These are phyloP conservation scores for Ceratobasidium sp. DNA, from an alignment of 1,284 basidiomycete species.

Conservation along the genomic window DNA sequence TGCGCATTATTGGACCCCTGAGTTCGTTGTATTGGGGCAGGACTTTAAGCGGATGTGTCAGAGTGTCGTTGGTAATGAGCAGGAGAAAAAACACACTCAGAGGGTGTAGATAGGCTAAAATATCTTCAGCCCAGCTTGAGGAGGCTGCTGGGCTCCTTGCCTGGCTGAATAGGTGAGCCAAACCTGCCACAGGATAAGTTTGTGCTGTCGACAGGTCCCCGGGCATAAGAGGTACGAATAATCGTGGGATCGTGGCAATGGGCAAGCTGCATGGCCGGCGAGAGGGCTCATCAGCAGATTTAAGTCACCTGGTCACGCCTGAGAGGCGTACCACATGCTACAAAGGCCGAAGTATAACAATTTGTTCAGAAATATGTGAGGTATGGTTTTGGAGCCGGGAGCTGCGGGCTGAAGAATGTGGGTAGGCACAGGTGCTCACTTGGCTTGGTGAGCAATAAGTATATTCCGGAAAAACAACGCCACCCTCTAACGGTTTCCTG, in stretches of 20 bases:
- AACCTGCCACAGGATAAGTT: neutral
- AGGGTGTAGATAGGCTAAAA: neutral
- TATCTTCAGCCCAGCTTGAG: neutral
- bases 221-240: neutral
- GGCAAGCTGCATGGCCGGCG: too few relatives aligned
- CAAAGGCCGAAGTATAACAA: too few relatives aligned
- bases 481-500: too few relatives aligned
- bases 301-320: too few relatives aligned
- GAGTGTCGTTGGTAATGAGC: neutral
- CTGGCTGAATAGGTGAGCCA: neutral
- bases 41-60: neutral
- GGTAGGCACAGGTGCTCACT: too few relatives aligned
- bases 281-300: too few relatives aligned
- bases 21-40: neutral
- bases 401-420: too few relatives aligned
- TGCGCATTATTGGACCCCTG: neutral
- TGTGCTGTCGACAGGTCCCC: neutral
- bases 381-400: too few relatives aligned
- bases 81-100: neutral
- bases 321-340: too few relatives aligned
- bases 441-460: too few relatives aligned
- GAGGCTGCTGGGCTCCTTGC: neutral
- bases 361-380: too few relatives aligned
- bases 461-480: too few relatives aligned
- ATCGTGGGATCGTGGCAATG: neutral